phyloP scores from a whole-genome alignment of 2,329 filamentous ascomycete species.

The Aspergillus sp. region DNA sequence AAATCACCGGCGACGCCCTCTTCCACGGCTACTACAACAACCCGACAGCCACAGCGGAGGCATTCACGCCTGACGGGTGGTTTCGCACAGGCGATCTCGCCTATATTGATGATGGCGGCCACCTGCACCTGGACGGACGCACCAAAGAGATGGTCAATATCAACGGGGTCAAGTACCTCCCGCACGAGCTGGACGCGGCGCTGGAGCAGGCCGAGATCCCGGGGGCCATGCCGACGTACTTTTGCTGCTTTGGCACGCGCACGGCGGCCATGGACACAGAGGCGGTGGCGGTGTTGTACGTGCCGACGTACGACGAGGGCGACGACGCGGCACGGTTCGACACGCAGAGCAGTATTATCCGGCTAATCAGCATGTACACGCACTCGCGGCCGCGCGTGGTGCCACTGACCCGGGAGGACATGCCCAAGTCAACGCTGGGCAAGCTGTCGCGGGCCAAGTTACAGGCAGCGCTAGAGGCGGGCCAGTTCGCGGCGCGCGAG shows the following conservation, averaged over 20 bases:
- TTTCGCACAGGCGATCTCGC: constrained; percentile 25
- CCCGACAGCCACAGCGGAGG: constrained; percentile 20
- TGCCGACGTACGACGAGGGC: constrained; percentile 20
- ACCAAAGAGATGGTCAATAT: constrained; percentile 47
- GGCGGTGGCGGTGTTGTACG: constrained; percentile 40
- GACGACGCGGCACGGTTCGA: constrained; percentile 7
- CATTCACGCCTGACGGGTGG: constrained; percentile 31
- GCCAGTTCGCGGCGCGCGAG: not conserved
- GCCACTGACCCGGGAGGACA: constrained; percentile 3
- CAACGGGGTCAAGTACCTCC: constrained; percentile 46
- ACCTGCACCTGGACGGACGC: constrained; percentile 12
- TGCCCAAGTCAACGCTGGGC: constrained; percentile 15
- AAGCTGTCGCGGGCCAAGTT: constrained; percentile 17
- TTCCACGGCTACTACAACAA: constrained; percentile 33
- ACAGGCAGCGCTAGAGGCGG: constrained; percentile 34
- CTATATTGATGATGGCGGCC: constrained; percentile 11
- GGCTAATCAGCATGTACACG: constrained; percentile 5
- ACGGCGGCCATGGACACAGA: constrained; percentile 32
- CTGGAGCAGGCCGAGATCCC: constrained; percentile 34
- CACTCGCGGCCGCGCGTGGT: constrained; percentile 4
- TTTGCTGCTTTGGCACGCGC: constrained; percentile 41
- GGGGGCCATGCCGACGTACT: constrained; percentile 27
- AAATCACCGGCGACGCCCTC: constrained; percentile 21
- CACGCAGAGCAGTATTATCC: constrained; percentile 10
- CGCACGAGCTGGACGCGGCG: constrained; percentile 38